Evolutionary conservation across 2,329 filamentous ascomycete genomes (phyloP).

Genomic region (Nannizziopsis barbatae): DNA sequence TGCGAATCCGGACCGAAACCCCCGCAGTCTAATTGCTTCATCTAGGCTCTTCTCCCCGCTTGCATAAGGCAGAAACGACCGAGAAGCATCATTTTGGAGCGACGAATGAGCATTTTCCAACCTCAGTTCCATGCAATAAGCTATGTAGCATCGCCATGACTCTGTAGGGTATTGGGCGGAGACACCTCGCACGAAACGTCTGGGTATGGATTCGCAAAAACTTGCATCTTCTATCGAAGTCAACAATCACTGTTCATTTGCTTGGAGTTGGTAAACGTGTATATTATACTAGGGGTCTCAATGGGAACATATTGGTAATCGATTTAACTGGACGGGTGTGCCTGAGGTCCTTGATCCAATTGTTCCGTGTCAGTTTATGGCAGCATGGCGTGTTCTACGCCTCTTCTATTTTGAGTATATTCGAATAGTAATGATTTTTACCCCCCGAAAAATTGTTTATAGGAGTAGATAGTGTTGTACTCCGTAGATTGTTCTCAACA

Average conservation of each 20-base stretch:
- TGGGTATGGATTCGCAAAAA: background rate
- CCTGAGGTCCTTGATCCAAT: too few relatives aligned
- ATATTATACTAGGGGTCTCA: constrained; percentile 8
- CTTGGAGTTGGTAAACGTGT: constrained; percentile 12
- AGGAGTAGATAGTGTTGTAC: too few relatives aligned
- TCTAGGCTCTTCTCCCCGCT: constrained; percentile 35
- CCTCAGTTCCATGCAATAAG: background rate
- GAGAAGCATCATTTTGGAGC: background rate
- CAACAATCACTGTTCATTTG: constrained; percentile 1
- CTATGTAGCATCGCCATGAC: background rate
- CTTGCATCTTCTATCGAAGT: constrained; percentile 3
- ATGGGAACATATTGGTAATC: background rate
- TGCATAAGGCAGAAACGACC: constrained; percentile 24
- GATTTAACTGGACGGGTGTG: background rate
- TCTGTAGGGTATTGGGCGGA: too few relatives aligned
- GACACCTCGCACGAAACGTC: background rate
- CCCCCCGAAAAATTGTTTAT: too few relatives aligned
- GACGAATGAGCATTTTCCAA: background rate
- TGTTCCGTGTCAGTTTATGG: background rate
- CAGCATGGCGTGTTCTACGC: too few relatives aligned
- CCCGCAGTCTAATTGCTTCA: constrained; percentile 6
- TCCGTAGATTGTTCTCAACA: too few relatives aligned
- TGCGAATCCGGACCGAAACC: background rate
- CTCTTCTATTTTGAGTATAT: too few relatives aligned
- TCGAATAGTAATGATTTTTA: too few relatives aligned